phyloP scores from a whole-genome alignment of 768 basidiomycete genomes.

The Candolleomyces eurysporus region DNA sequence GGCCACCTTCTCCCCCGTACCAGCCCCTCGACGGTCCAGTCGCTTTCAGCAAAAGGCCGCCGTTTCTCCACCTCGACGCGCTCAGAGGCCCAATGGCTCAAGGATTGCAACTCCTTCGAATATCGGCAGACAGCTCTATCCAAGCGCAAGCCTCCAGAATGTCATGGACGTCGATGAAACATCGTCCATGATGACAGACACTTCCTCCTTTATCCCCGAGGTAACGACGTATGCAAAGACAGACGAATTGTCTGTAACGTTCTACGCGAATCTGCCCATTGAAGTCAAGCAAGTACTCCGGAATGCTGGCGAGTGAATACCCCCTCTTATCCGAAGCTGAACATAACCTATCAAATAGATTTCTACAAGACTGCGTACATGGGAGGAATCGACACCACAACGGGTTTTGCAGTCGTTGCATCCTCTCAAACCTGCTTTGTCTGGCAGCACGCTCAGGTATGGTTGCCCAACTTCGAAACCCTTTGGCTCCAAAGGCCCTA shows the following conservation, averaged over 20 bases:
- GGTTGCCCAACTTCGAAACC: constrained; percentile 1
- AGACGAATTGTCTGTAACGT: constrained; percentile 62
- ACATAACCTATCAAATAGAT: constrained; percentile 37
- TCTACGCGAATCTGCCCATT: constrained; percentile 68
- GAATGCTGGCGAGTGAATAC: constrained; percentile 52
- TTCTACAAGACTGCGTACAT: constrained; percentile 66
- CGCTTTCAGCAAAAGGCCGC: constrained; percentile 24
- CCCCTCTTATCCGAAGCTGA: constrained; percentile 4
- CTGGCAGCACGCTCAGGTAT: constrained; percentile 76
- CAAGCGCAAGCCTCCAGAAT: constrained; percentile 34
- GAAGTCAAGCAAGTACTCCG: constrained; percentile 73
- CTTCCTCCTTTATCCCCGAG: constrained; percentile 29
- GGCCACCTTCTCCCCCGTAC: constrained; percentile 63
- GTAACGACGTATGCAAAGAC: constrained; percentile 68
- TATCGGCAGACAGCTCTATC: constrained; percentile 34
- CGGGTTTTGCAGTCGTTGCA: constrained; percentile 72
- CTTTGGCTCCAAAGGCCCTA: background rate
- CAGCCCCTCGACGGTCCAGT: constrained; percentile 55
- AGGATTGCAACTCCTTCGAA: constrained; percentile 31
- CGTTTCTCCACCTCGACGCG: constrained; percentile 16
- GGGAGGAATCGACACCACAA: constrained; percentile 67
- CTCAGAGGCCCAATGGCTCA: background rate
- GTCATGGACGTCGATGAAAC: constrained; percentile 70
- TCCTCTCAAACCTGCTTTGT: constrained; percentile 77
- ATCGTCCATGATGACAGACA: constrained; percentile 36